These are phyloP conservation scores for Penicillium goetzii DNA, from an alignment of 495 filamentous ascomycete species.

Conservation along the genomic window DNA sequence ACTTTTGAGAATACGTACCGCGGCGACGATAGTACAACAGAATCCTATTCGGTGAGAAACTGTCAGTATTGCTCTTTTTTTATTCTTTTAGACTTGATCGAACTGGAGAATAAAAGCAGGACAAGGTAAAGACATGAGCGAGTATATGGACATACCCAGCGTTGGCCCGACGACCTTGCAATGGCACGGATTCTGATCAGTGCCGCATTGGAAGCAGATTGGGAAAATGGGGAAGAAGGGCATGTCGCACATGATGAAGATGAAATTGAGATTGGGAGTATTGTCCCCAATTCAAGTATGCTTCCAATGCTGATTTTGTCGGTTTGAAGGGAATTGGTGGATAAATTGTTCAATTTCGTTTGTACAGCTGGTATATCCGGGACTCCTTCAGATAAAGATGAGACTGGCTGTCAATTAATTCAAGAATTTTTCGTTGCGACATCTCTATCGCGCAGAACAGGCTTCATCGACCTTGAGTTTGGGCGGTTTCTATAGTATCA, in stretches of 20 bases:
- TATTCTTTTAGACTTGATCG: neutral
- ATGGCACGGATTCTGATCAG: conserved; percentile 63
- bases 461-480: neutral
- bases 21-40: conserved; percentile 50
- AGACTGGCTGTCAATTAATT: too few relatives aligned
- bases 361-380: too few relatives aligned
- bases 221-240: conserved; percentile 51
- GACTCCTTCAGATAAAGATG: neutral
- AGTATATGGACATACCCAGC: conserved; percentile 42
- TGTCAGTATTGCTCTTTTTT: neutral
- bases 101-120: too few relatives aligned
- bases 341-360: neutral
- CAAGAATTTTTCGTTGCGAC: neutral
- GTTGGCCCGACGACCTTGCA: conserved; percentile 67
- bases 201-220: conserved; percentile 59
- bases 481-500: conserved; percentile 23
- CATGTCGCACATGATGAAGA: conserved; percentile 39
- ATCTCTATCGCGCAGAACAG: neutral
- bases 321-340: neutral
- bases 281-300: neutral
- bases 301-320: neutral
- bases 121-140: neutral
- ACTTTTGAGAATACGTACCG: conserved; percentile 44
- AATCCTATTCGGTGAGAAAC: conserved; percentile 41
- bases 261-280: neutral